phyloP scores from a whole-genome alignment of 495 filamentous ascomycete species.

The Penicillium tannophilum region DNA sequence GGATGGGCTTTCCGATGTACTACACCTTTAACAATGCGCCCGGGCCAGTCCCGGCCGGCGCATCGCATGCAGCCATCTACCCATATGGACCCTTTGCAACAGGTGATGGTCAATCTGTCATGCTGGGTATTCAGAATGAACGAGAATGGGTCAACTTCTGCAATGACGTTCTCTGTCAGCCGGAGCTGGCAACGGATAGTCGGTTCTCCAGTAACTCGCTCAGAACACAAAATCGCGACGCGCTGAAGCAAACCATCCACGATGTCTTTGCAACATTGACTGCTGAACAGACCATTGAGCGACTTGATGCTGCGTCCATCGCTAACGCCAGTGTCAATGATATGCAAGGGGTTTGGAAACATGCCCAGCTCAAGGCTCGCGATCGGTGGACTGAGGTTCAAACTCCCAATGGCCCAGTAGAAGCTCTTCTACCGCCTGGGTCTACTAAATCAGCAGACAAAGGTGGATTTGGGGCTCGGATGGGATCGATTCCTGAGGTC shows the following conservation, averaged over 20 bases:
- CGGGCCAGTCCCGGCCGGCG: slow-evolving; percentile 43
- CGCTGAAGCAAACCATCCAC: slow-evolving; percentile 34
- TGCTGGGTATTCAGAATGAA: slow-evolving; percentile 58
- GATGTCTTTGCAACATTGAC: slow-evolving; percentile 32
- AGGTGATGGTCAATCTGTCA: slow-evolving; percentile 48
- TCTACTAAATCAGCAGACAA: slow-evolving; percentile 21
- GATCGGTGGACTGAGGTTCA: slow-evolving; percentile 49
- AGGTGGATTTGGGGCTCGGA: slow-evolving; percentile 25
- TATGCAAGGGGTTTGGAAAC: slow-evolving; percentile 52
- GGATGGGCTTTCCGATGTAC: slow-evolving; percentile 59
- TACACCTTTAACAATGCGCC: slow-evolving; percentile 46
- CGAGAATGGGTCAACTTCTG: slow-evolving; percentile 55
- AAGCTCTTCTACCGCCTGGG: slow-evolving; percentile 48
- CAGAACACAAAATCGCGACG: slow-evolving; percentile 35
- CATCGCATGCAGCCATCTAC: slow-evolving; percentile 53
- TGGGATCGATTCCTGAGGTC: slow-evolving; percentile 40
- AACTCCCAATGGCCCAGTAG: slow-evolving; percentile 42
- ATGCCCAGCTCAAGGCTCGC: slow-evolving; percentile 48
- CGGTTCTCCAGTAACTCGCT: slow-evolving; percentile 41
- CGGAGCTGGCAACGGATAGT: slow-evolving; percentile 33
- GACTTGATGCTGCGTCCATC: slow-evolving; percentile 38
- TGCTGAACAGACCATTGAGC: slow-evolving; percentile 30
- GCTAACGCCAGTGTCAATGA: slow-evolving; percentile 55
- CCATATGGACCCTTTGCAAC: slow-evolving; percentile 56
- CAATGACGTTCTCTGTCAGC: slow-evolving; percentile 34